Evolutionary conservation across 2,329 filamentous ascomycete species (phyloP), one percentile per base, ranked within the genome.

Genomic region (Penicillium sumatraense): DNA sequence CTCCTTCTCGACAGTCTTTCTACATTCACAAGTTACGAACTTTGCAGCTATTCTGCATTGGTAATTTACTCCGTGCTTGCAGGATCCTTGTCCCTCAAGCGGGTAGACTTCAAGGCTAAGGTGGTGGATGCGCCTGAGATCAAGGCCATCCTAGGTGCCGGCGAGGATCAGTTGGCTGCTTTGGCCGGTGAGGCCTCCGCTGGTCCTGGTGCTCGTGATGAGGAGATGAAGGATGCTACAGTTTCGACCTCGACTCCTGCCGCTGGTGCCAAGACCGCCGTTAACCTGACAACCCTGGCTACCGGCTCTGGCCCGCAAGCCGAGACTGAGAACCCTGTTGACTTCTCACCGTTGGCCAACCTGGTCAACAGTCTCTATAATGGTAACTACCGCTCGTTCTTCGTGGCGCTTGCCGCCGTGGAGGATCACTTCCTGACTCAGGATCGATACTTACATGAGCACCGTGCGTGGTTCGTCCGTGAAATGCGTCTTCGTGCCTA

Each of bases 111-210:
- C 85, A 99, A 99, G 83, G 90, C 90, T 63, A 98, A 98, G 81
- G 95, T 99, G 23, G 93, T 99, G 36, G 95, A 99, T 74, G 95
- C 95, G 7, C 93, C 95, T 11, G 95, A 99, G 79, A 97, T 99
- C 79, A 96, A 95, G 79, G 95, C 95, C 33, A 96, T 99, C 61
- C 86, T 99, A 21, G 95, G 93, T 55, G 88, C 93, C 65, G 88
- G 88, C 21, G 90, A 96, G 67, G 93, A 97, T 71, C 93, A 93
- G 77, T 80, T 96, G 51, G 83, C 91, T 27, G 92, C 91, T 0
- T 80, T 97, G 20, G 87, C 88, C 26, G 92, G 93, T 16, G 88
- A 89, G 27, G 79, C 92, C 51, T 95, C 91, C 1, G 88, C 91
- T 3, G 91, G 93, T 1, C 90, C 90, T 1, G 87, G 89, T 48